These are phyloP conservation scores for Astragalus glycyphyllos DNA, from an alignment of 306 rosid species.

Conservation along the genomic window DNA sequence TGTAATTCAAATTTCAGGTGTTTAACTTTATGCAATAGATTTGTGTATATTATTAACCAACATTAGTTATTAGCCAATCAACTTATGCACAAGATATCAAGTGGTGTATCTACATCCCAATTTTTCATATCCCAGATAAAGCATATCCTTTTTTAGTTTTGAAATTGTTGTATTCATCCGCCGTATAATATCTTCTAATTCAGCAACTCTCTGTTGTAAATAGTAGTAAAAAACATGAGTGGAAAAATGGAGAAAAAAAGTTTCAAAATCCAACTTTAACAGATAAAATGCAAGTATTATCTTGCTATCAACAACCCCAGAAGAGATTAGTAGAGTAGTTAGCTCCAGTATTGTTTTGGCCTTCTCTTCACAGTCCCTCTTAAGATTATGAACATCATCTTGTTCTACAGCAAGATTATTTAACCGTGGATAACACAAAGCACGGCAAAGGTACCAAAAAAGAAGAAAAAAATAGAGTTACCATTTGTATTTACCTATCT, in stretches of 20 bases:
- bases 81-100: not conserved
- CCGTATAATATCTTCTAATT: slow-evolving; percentile 77
- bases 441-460: slow-evolving; percentile 15
- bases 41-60: not conserved
- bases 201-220: slow-evolving; percentile 64
- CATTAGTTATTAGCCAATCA: not conserved
- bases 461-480: too few relatives aligned
- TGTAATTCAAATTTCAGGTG: slow-evolving; percentile 6
- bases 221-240: not conserved
- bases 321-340: slow-evolving; percentile 57
- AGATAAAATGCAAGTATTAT: slow-evolving; percentile 45
- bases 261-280: not conserved
- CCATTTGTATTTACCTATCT: not conserved
- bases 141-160: slow-evolving; percentile 80
- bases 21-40: slow-evolving; percentile 8
- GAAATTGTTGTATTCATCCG: slow-evolving; percentile 71
- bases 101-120: not conserved
- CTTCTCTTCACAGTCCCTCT: slow-evolving; percentile 77
- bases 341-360: slow-evolving; percentile 72
- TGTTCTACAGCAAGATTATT: slow-evolving; percentile 68
- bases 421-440: slow-evolving; percentile 50
- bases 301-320: slow-evolving; percentile 63
- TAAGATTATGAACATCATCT: slow-evolving; percentile 68
- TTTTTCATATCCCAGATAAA: slow-evolving; percentile 52
- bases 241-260: not conserved